Evolutionary conservation across 148 eudicot genomes (phyloP).

Genomic region (Camellia granthamiana): DNA sequence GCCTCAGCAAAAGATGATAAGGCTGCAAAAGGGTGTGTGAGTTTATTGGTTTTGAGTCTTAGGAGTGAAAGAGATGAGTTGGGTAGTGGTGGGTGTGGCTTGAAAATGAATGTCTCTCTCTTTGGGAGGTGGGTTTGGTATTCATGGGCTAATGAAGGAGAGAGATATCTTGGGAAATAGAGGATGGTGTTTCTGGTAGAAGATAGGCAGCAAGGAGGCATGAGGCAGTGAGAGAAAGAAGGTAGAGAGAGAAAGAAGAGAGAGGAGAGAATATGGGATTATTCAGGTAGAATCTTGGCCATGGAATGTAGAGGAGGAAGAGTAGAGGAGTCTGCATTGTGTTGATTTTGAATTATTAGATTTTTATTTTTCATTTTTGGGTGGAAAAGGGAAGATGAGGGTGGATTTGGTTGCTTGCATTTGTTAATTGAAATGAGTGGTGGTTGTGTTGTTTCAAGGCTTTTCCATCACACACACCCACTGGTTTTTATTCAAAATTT

Average conservation of each 20-base stretch:
- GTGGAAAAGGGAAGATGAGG: conserved; percentile 16
- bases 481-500: conserved; percentile 2
- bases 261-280: conserved; percentile 26
- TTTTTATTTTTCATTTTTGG: neutral
- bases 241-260: conserved; percentile 1
- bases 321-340: conserved; percentile 17
- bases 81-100: conserved; percentile 27
- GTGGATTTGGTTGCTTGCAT: conserved; percentile 27
- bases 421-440: conserved; percentile 36
- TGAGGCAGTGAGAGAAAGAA: conserved; percentile 25
- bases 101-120: conserved; percentile 28
- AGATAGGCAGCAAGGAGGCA: conserved; percentile 62
- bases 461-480: conserved; percentile 17
- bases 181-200: conserved; percentile 47
- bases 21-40: conserved; percentile 52
- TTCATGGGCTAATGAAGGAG: conserved; percentile 13
- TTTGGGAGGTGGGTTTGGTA: conserved; percentile 21
- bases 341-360: neutral
- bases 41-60: conserved; percentile 32
- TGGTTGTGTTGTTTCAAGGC: conserved; percentile 17
- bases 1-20: conserved; percentile 74
- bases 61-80: conserved; percentile 38
- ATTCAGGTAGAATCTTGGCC: conserved; percentile 48
- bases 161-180: conserved; percentile 21
- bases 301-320: conserved; percentile 36